phyloP scores from a whole-genome alignment of 805 yeast species.

The Saccharomycopsis malanga region DNA sequence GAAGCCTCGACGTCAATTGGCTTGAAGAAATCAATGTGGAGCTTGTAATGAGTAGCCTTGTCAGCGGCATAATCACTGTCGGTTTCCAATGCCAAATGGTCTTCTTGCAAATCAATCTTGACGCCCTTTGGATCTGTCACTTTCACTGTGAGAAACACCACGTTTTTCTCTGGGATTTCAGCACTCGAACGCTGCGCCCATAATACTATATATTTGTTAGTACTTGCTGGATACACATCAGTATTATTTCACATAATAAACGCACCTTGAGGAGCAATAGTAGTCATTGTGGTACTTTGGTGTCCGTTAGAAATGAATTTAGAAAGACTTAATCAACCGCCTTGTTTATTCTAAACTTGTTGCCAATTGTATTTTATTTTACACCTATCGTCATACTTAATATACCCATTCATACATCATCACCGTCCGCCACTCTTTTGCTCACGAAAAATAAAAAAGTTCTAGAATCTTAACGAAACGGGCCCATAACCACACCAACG shows the following conservation, averaged over 20 bases:
- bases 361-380: neutral
- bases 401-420: no score
- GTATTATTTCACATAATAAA: neutral
- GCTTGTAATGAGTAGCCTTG: conserved; percentile 42
- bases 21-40: conserved; percentile 68
- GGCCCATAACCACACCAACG: no score
- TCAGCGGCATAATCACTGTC: conserved; percentile 37
- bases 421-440: no score
- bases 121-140: conserved; percentile 63
- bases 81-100: conserved; percentile 46
- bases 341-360: neutral
- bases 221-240: neutral
- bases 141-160: conserved; percentile 65
- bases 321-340: neutral
- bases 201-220: conserved; percentile 37
- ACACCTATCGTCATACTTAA: no score
- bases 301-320: neutral
- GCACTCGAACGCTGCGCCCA: conserved; percentile 97
- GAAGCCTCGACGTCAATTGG: conserved; percentile 66
- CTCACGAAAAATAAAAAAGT: no score
- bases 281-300: no score
- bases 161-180: conserved; percentile 64
- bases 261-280: neutral
- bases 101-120: conserved; percentile 52
- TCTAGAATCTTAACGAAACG: no score